Conservation (phyloP, 2,329 filamentous ascomycete species). For the Alternaria brassicae region DNA sequence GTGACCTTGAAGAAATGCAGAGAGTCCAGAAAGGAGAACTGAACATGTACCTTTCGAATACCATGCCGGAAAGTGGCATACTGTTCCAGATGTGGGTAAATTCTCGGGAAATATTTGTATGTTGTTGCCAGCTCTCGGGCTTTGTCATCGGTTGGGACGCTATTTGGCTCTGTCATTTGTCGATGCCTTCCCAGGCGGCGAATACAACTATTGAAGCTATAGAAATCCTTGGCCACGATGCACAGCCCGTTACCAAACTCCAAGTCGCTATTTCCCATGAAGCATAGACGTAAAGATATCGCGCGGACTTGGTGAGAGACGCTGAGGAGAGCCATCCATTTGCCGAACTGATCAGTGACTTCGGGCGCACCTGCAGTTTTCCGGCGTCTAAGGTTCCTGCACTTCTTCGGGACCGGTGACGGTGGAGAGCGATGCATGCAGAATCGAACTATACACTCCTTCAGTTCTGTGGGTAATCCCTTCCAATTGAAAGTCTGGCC, state of each 20-base stretch:
- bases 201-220: conserved; percentile 11
- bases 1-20: conserved; percentile 42
- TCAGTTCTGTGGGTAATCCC: conserved; percentile 35
- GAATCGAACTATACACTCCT: conserved; percentile 31
- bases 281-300: conserved; percentile 29
- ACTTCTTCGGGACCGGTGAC: not conserved
- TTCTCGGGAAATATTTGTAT: conserved; percentile 28
- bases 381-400: not conserved
- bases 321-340: conserved; percentile 24
- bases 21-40: conserved; percentile 25
- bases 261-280: conserved; percentile 21
- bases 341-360: conserved; percentile 23
- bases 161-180: conserved; percentile 21
- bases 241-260: conserved; percentile 13
- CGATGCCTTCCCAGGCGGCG: conserved; percentile 21
- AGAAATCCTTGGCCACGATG: not conserved
- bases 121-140: conserved; percentile 7
- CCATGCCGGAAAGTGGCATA: conserved; percentile 37
- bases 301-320: conserved; percentile 36
- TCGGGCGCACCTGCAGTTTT: conserved; percentile 16
- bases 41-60: conserved; percentile 31
- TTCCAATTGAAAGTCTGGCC: conserved; percentile 37
- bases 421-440: conserved; percentile 21
- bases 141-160: conserved; percentile 12
- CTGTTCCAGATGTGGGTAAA: conserved; percentile 31